Evolutionary conservation across 1,284 basidiomycete species (phyloP).

Genomic region (Schizophyllum commune): DNA sequence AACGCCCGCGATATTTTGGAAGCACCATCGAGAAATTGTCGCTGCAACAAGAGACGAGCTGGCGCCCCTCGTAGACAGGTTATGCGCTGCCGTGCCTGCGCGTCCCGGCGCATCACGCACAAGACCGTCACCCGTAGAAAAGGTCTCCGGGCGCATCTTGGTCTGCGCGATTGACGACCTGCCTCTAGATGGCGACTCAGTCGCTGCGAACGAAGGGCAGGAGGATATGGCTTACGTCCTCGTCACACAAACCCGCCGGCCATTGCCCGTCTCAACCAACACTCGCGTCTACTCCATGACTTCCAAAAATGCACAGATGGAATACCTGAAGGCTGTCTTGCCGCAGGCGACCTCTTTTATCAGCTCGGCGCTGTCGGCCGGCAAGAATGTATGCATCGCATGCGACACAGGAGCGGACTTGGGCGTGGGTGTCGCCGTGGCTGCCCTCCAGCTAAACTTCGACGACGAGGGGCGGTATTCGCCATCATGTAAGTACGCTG

Average conservation of each 20-base stretch:
- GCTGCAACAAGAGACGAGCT: slow-evolving; percentile 36
- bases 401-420: slow-evolving; percentile 53
- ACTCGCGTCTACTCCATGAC: slow-evolving; percentile 13
- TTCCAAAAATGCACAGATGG: slow-evolving; percentile 45
- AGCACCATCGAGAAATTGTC: slow-evolving; percentile 44
- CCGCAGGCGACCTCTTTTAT: slow-evolving; percentile 46
- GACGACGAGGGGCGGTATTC: slow-evolving; percentile 36
- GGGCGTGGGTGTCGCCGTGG: slow-evolving; percentile 56
- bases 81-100: slow-evolving; percentile 27
- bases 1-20: slow-evolving; percentile 67
- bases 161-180: slow-evolving; percentile 28
- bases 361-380: slow-evolving; percentile 26
- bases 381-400: slow-evolving; percentile 38
- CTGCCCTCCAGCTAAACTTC: slow-evolving; percentile 53
- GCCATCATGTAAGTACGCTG: slow-evolving; percentile 1
- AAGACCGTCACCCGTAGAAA: slow-evolving; percentile 22
- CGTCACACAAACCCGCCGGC: not conserved
- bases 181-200: not conserved
- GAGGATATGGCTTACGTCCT: slow-evolving; percentile 6
- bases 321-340: slow-evolving; percentile 41
- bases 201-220: slow-evolving; percentile 1
- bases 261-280: not conserved
- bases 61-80: slow-evolving; percentile 33
- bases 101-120: slow-evolving; percentile 5
- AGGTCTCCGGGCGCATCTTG: slow-evolving; percentile 29